Evolutionary conservation across 352 stramenopile species (phyloP).

Genomic region (Phytophthora cactorum): DNA sequence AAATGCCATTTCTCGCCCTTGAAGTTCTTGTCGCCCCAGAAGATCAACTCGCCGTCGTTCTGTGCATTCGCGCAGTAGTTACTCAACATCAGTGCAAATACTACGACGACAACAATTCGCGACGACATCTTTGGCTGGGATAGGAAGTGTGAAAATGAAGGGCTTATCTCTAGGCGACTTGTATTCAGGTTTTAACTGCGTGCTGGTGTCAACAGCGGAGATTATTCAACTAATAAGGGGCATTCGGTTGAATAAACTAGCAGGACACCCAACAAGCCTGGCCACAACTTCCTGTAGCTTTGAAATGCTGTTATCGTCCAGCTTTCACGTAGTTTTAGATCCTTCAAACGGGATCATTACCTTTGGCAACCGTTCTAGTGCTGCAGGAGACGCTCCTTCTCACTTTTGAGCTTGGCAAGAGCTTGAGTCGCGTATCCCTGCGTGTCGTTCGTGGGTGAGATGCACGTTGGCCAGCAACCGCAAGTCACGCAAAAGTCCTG

Average conservation of each 20-base stretch:
- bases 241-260: neutral
- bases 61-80: neutral
- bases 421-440: conserved; percentile 57
- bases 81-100: neutral
- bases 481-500: conserved; percentile 71
- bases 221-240: too few relatives aligned
- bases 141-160: conserved; percentile 17
- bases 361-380: neutral
- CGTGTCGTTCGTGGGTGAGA: conserved; percentile 60
- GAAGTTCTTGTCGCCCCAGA: conserved; percentile 26
- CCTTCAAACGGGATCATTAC: neutral
- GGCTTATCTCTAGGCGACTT: too few relatives aligned
- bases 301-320: too few relatives aligned
- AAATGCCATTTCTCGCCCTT: conserved; percentile 25
- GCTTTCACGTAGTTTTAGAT: neutral
- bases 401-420: conserved; percentile 44
- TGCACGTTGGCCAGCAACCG: conserved; percentile 65
- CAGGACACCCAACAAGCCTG: neutral
- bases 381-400: conserved; percentile 34
- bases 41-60: conserved; percentile 13
- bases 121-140: neutral
- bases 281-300: too few relatives aligned
- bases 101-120: neutral
- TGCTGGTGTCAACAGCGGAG: conserved; percentile 9
- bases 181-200: too few relatives aligned